These are phyloP conservation scores for Kodamaea fukazawae DNA, from an alignment of 805 yeast genomes.

Conservation along the genomic window DNA sequence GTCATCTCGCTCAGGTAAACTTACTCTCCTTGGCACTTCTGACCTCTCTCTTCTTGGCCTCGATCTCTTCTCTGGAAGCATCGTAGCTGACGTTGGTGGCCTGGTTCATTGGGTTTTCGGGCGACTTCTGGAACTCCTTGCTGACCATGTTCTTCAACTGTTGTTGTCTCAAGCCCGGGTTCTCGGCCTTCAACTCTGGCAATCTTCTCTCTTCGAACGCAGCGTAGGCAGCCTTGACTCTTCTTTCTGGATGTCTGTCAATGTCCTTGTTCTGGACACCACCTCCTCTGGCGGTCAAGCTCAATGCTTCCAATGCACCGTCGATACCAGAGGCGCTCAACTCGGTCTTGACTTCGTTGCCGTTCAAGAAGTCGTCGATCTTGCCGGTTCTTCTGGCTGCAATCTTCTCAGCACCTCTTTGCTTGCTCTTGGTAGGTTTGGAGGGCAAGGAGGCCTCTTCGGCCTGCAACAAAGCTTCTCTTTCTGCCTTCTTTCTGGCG, in stretches of 20 bases:
- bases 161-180: constrained; percentile 76
- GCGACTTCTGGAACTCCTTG: constrained; percentile 79
- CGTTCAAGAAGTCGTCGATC: constrained; percentile 64
- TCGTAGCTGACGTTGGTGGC: constrained; percentile 61
- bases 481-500: constrained; percentile 75
- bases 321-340: constrained; percentile 75
- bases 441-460: constrained; percentile 65
- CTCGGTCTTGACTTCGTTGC: constrained; percentile 46
- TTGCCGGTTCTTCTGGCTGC: constrained; percentile 59
- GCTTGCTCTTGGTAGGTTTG: constrained; percentile 51
- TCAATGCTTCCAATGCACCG: constrained; percentile 73
- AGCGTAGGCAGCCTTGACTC: constrained; percentile 76
- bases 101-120: constrained; percentile 84
- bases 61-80: constrained; percentile 55
- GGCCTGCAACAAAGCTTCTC: constrained; percentile 62
- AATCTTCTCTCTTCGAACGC: constrained; percentile 70
- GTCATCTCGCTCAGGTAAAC: constrained; percentile 13
- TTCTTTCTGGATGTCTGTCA: constrained; percentile 86
- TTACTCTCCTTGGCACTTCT: constrained; percentile 47
- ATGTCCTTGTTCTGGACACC: constrained; percentile 61
- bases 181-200: constrained; percentile 70
- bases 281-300: constrained; percentile 56
- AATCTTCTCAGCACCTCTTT: constrained; percentile 67
- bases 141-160: constrained; percentile 70
- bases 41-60: constrained; percentile 45